Evolutionary conservation across 1,284 basidiomycete species (phyloP), one percentile per base, ranked within the genome.

Genomic region (Cryptococcus sp.): DNA sequence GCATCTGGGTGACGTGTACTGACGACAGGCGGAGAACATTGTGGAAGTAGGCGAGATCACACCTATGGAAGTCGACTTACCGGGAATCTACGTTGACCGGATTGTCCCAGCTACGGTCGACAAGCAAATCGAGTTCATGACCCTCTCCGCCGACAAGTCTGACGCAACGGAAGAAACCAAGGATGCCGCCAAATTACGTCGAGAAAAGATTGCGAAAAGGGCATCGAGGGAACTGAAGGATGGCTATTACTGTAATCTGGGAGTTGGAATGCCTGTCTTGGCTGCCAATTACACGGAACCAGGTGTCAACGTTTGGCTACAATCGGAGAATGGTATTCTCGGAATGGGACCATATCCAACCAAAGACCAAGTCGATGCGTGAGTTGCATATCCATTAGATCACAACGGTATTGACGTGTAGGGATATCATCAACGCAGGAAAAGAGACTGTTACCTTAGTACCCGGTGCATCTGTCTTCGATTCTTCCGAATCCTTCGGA

Each of bases 331-430:
- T 66, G 91, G 91, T 53, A 87, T 96, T 56, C 79, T 97, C 58
- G 91, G 91, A 45, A 91, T 96, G 89, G 92, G 92, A 2, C 91
- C 91, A 40, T 94, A 92, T 73, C 92, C 92, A 16, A 88, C 87
- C 10, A 79, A 84, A 74, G 82, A 87, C 36, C 80, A 93, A 70
- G 81, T 94, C n/a, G 91, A 96, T 72, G 83, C 88, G 87, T 90
- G 63, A 78, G 87, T 80, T 11, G 42, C 32, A 41, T 36, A 31
- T 56, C 4, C 23, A 41, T n/a, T 13, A 23, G 9, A 41, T 41
- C 19, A 7, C n/a, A n/a, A n/a, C 25, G 14, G n/a, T 4, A 19
- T 14, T 10, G 22, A 24, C 10, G 0, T 7, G 11, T 48, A 89
- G 88, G 45, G 91, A 94, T 67, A 82, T 93, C 59, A 89, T 94